Evolutionary conservation across 495 filamentous ascomycete species (phyloP).

Genomic region (Aspergillus sclerotiicarbonarius): DNA sequence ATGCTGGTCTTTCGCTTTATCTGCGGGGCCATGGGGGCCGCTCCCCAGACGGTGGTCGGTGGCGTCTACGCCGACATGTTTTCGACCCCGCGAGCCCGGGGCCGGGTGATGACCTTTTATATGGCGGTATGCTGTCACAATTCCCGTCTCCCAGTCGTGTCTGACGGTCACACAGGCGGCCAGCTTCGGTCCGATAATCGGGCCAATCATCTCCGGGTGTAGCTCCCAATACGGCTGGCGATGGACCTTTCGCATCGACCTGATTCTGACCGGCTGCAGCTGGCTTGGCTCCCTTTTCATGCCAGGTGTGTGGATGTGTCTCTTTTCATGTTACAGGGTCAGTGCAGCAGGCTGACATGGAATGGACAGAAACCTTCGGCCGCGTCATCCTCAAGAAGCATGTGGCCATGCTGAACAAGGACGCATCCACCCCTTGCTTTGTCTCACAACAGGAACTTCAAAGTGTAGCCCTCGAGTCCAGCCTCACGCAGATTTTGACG

Average conservation of each 20-base stretch:
- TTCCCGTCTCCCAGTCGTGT: background rate
- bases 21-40: conserved; percentile 61
- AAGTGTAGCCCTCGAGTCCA: background rate
- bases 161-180: conserved; percentile 47
- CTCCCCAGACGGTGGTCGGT: conserved; percentile 67
- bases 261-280: conserved; percentile 55
- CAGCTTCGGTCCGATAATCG: conserved; percentile 63
- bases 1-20: conserved; percentile 69
- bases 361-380: conserved; percentile 1
- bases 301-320: conserved; percentile 34
- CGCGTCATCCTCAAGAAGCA: conserved; percentile 64
- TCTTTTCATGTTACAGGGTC: no score
- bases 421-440: conserved; percentile 34
- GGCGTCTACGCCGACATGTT: conserved; percentile 76
- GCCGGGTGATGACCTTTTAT: conserved; percentile 69
- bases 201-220: conserved; percentile 67
- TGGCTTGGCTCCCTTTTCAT: conserved; percentile 45
- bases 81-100: conserved; percentile 54
- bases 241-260: conserved; percentile 62
- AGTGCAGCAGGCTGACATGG: background rate
- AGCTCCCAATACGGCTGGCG: conserved; percentile 58
- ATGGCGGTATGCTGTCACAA: conserved; percentile 55
- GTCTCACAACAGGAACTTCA: background rate
- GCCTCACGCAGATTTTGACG: conserved; percentile 36
- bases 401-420: conserved; percentile 60